These are phyloP conservation scores for Debaryomyces coudertii DNA, from an alignment of 1,139 yeast species.

Conservation along the genomic window DNA sequence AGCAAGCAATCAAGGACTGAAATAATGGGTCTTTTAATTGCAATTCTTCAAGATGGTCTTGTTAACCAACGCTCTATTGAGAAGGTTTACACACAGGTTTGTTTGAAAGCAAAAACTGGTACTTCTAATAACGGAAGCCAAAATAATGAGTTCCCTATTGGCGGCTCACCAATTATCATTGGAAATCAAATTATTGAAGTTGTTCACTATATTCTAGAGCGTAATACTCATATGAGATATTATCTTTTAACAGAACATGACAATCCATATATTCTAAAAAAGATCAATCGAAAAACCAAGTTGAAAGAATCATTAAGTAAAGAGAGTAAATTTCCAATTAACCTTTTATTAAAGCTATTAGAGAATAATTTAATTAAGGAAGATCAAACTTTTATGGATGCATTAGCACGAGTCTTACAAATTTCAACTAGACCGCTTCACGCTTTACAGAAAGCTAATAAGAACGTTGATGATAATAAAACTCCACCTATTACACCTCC, in stretches of 20 bases:
- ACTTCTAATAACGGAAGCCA: slow-evolving; percentile 18
- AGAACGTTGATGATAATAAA: slow-evolving; percentile 18
- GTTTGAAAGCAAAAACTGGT: slow-evolving; percentile 34
- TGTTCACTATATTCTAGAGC: slow-evolving; percentile 69
- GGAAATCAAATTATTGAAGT: slow-evolving; percentile 82
- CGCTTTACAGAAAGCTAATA: slow-evolving; percentile 40
- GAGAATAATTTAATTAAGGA: slow-evolving; percentile 67
- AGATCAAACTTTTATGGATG: slow-evolving; percentile 76
- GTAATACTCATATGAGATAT: slow-evolving; percentile 69
- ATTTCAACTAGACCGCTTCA: slow-evolving; percentile 75
- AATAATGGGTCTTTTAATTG: slow-evolving; percentile 68
- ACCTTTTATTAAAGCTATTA: slow-evolving; percentile 62
- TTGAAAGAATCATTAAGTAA: slow-evolving; percentile 42
- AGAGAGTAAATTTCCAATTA: slow-evolving; percentile 69
- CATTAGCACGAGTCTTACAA: slow-evolving; percentile 73
- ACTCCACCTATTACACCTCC: slow-evolving; percentile 58
- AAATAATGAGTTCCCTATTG: slow-evolving; percentile 52
- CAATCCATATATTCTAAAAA: slow-evolving; percentile 52
- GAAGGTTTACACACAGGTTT: slow-evolving; percentile 62
- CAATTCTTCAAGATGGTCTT: slow-evolving; percentile 76
- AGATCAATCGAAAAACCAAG: slow-evolving; percentile 41
- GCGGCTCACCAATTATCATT: slow-evolving; percentile 67
- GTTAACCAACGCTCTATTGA: slow-evolving; percentile 64
- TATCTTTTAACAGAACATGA: slow-evolving; percentile 86
- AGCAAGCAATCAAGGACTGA: slow-evolving; percentile 82